Evolutionary conservation across 176 grass and related monocot species (phyloP).

Genomic region (Zizania latifolia): DNA sequence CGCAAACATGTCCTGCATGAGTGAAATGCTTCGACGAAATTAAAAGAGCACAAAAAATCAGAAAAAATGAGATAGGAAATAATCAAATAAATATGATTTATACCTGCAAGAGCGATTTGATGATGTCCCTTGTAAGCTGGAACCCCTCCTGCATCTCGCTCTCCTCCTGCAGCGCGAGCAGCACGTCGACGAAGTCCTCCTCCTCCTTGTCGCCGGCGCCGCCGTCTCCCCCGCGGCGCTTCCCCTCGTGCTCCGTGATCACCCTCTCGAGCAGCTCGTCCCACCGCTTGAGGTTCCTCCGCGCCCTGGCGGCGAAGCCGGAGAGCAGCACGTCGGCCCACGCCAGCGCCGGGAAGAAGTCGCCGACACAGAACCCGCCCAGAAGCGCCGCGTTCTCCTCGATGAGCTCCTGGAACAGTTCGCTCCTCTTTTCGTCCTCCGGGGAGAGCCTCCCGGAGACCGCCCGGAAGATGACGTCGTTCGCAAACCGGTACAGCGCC

Average conservation of each 20-base stretch:
- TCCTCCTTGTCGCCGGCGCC: background rate
- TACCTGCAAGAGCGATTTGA: conserved; percentile 39
- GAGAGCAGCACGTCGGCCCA: conserved; percentile 34
- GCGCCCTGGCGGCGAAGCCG: conserved; percentile 17
- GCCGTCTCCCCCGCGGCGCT: background rate
- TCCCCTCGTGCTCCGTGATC: conserved; percentile 14
- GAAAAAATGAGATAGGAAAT: too few species aligned
- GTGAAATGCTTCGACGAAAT: too few species aligned
- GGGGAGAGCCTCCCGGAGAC: conserved; percentile 18
- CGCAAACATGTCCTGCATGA: conserved; percentile 38
- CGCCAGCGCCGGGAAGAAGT: conserved; percentile 39
- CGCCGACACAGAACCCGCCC: conserved; percentile 48
- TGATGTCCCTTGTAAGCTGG: conserved; percentile 30
- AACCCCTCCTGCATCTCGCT: background rate
- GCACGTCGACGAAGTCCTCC: conserved; percentile 49
- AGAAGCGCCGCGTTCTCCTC: conserved; percentile 41
- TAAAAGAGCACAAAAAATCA: too few species aligned
- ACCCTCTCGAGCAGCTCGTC: conserved; percentile 40
- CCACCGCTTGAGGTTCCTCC: conserved; percentile 26
- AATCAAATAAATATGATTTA: too few species aligned
- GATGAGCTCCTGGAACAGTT: conserved; percentile 51
- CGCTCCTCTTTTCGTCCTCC: conserved; percentile 19
- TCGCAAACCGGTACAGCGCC: conserved; percentile 37
- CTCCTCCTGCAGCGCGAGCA: conserved; percentile 25
- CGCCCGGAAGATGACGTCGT: conserved; percentile 37